These are phyloP conservation scores for Phlebiopsis gigantea DNA, from an alignment of 768 basidiomycete genomes.

Conservation along the genomic window DNA sequence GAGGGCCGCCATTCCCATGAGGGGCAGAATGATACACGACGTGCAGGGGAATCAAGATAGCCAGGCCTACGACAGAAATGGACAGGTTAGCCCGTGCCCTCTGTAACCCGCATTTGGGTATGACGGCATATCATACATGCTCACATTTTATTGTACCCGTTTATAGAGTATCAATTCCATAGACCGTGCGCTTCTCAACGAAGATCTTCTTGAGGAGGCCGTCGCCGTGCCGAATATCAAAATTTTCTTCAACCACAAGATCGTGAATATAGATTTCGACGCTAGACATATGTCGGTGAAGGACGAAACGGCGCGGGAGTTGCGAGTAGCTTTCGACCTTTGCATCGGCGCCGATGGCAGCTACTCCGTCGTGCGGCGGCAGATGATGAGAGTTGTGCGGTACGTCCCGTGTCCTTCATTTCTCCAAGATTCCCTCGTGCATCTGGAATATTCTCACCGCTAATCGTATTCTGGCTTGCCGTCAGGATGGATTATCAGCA, in stretches of 20 bases:
- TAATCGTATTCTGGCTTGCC: conserved; percentile 8
- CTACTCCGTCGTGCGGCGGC: conserved; percentile 84
- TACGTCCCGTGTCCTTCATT: conserved; percentile 33
- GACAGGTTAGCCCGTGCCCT: conserved; percentile 56
- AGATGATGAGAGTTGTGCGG: conserved; percentile 95
- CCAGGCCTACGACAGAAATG: conserved; percentile 83
- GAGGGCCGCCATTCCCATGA: conserved; percentile 85
- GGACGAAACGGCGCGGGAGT: conserved; percentile 38
- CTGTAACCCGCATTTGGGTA: conserved; percentile 4
- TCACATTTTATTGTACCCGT: conserved; percentile 14
- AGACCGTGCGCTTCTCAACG: conserved; percentile 83
- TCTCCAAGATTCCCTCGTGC: neutral
- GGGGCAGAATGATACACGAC: conserved; percentile 92
- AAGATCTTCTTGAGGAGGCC: conserved; percentile 75
- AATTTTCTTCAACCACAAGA: conserved; percentile 78
- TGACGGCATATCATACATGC: conserved; percentile 17
- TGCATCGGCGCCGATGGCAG: conserved; percentile 94
- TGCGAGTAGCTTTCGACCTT: conserved; percentile 59
- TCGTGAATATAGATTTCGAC: conserved; percentile 73
- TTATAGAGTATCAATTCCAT: conserved; percentile 90
- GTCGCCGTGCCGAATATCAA: conserved; percentile 57
- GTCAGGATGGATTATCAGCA: conserved; percentile 92
- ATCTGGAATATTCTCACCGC: conserved; percentile 7
- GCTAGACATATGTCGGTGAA: conserved; percentile 47
- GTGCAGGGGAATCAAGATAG: conserved; percentile 66